Base-by-base conservation (phyloP, 257 asterid genomes). In the Petrea volubilis region DNA sequence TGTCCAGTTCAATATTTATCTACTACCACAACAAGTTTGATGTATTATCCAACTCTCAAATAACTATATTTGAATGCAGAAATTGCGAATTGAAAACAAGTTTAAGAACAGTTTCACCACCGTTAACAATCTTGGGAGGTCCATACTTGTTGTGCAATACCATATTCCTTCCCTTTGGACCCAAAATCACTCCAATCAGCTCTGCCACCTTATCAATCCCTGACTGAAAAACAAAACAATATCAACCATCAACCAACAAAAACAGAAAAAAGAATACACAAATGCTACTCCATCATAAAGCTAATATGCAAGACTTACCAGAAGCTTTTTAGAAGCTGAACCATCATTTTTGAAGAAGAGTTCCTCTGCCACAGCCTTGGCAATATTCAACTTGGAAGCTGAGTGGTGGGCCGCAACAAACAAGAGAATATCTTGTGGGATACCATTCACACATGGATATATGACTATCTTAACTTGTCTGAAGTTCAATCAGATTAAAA, bases 121-220 rank as follows among this genome's bases (percentile, higher is more conserved):
- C 96, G 67, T 87, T 92, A 67, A 92, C 92, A 82, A 92, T 92
- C 83, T 87, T 92, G 59, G 98, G 98, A 84, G 98, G 92, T 74
- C 96, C 96, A 83, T 89, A 89, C 72, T 92, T 89, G 86, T 87
- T 89, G 80, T 87, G 92, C 88, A 92, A 73, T 70, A 92, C 96
- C 75, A 92, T 96, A 82, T 92, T 92, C 72, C 98, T 85, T 74
- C 96, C 97, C 81, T 87, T 92, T 34, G 97, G 97, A 23, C 97
- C 97, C 77, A 92, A 18, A 11, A 96, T 92, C 65, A 89, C 92
- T 59, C 96, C 97, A 76, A 92, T 88, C 36, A 92, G 71, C 76
- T 92, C 92, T 46, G 96, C 96, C 74, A 89, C 95, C 82, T 83
- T 80, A 66, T 84, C 75, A 34, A 83, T 95, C 67, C 97, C 97